Conservation (phyloP, 768 basidiomycete genomes). For the Boletellus ananiceps region DNA sequence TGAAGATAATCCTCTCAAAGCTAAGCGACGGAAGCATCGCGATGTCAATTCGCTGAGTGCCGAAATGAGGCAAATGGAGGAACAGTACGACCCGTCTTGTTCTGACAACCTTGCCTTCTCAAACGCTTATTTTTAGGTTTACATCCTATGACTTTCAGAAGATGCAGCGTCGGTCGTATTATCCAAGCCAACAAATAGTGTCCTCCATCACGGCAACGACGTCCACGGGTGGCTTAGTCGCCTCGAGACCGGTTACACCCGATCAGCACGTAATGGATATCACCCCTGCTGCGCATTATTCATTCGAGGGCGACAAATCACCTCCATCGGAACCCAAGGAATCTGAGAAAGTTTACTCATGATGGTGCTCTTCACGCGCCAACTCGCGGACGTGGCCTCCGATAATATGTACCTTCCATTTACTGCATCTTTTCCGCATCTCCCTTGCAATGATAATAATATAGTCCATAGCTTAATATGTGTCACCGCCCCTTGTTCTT, state of each 20-base stretch:
- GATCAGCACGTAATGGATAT: conserved; percentile 44
- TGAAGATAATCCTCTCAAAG: conserved; percentile 96
- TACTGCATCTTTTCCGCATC: conserved; percentile 22
- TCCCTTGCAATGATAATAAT: conserved; percentile 15
- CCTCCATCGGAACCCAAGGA: conserved; percentile 39
- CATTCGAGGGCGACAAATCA: conserved; percentile 37
- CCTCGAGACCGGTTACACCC: conserved; percentile 74
- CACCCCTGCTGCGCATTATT: conserved; percentile 40
- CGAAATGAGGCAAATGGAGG: conserved; percentile 98
- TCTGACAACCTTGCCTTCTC: neutral
- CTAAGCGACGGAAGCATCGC: conserved; percentile 86
- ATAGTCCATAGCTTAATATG: conserved; percentile 20
- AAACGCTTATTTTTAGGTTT: conserved; percentile 50
- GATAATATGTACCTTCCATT: conserved; percentile 19
- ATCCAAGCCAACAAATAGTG: conserved; percentile 66
- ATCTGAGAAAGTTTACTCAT: conserved; percentile 50
- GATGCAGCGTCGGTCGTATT: conserved; percentile 89
- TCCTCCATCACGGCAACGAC: conserved; percentile 68
- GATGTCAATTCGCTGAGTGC: conserved; percentile 74
- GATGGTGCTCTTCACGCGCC: conserved; percentile 15
- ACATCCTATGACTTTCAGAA: conserved; percentile 89
- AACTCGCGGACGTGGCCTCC: conserved; percentile 1
- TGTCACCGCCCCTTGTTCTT: conserved; percentile 9
- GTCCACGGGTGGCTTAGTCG: conserved; percentile 63
- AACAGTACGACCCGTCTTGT: conserved; percentile 61